These are phyloP conservation scores for Wolfiporia cocos DNA, from an alignment of 1,284 basidiomycete species.

Conservation along the genomic window DNA sequence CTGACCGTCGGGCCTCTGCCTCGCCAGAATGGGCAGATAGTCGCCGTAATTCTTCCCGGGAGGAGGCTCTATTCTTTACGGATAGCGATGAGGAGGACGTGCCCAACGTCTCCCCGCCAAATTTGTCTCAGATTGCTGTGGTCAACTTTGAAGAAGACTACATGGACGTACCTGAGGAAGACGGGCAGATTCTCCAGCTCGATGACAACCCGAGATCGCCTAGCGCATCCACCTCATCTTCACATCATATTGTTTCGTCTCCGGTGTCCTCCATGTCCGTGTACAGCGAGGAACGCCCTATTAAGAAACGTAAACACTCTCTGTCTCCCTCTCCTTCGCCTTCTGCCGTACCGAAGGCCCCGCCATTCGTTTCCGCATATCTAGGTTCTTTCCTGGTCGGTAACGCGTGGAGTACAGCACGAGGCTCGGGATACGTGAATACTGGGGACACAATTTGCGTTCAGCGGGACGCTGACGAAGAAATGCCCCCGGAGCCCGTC, in stretches of 20 bases:
- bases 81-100: constrained; percentile 53
- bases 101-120: background rate
- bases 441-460: constrained; percentile 55
- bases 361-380: constrained; percentile 36
- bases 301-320: constrained; percentile 45
- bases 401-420: constrained; percentile 79
- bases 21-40: too few relatives aligned
- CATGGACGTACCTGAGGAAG: constrained; percentile 49
- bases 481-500: constrained; percentile 14
- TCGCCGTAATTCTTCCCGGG: background rate
- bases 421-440: constrained; percentile 63
- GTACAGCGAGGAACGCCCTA: constrained; percentile 16
- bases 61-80: constrained; percentile 41
- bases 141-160: constrained; percentile 3
- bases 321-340: constrained; percentile 9
- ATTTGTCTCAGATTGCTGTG: background rate
- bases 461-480: constrained; percentile 45
- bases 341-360: too few relatives aligned
- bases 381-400: constrained; percentile 66
- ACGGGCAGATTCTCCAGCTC: constrained; percentile 26
- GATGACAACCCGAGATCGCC: constrained; percentile 30
- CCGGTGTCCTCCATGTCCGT: constrained; percentile 22
- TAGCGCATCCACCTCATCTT: constrained; percentile 34
- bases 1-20: too few relatives aligned
- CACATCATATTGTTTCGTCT: constrained; percentile 19